These are phyloP conservation scores for Didymella pinodella DNA, from an alignment of 2,329 filamentous ascomycete genomes.

Conservation along the genomic window DNA sequence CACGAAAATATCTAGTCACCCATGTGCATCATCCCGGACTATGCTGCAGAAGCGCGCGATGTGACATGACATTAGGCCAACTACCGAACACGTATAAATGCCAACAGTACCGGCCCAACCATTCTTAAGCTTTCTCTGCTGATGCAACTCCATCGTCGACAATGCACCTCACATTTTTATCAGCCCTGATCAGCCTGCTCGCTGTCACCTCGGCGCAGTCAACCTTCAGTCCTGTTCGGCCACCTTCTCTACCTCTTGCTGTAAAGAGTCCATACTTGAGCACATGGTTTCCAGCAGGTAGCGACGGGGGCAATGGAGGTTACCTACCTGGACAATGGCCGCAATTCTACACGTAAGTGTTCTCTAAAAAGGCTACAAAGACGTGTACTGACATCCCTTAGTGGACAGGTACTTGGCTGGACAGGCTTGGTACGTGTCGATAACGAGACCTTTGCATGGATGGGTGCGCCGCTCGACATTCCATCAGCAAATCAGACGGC, in stretches of 20 bases:
- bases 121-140: neutral
- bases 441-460: constrained; percentile 63
- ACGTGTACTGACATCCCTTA: constrained; percentile 67
- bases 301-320: constrained; percentile 85
- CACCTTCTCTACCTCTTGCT: constrained; percentile 60
- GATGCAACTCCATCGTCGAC: neutral
- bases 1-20: neutral
- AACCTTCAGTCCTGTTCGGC: constrained; percentile 69
- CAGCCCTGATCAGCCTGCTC: constrained; percentile 30
- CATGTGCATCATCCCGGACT: neutral
- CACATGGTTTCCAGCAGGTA: constrained; percentile 66
- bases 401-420: constrained; percentile 71
- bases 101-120: neutral
- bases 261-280: constrained; percentile 61
- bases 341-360: constrained; percentile 70
- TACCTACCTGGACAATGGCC: constrained; percentile 76
- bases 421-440: constrained; percentile 67
- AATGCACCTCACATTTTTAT: constrained; percentile 34
- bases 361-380: neutral
- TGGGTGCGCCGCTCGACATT: constrained; percentile 72
- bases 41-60: neutral
- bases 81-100: neutral
- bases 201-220: constrained; percentile 49
- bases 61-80: constrained; percentile 1
- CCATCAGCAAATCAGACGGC: constrained; percentile 75